Evolutionary conservation across 2,329 filamentous ascomycete species (phyloP).

Genomic region (Aspergillus luchuensis): DNA sequence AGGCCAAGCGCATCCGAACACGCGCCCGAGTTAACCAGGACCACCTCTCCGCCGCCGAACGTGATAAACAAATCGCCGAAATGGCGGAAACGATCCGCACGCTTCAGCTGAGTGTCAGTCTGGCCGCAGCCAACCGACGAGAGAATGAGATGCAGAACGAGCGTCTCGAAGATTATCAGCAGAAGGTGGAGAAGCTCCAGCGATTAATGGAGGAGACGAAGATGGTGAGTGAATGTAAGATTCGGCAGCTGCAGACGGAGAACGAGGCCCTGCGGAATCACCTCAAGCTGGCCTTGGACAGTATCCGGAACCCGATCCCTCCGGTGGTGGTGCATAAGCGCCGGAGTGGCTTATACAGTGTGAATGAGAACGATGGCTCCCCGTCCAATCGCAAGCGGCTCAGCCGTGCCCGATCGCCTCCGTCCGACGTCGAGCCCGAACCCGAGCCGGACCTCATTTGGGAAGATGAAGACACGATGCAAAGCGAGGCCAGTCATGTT

Average conservation of each 20-base stretch:
- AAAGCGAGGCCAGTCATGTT: conserved; percentile 45
- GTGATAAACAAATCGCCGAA: conserved; percentile 88
- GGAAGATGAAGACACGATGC: conserved; percentile 56
- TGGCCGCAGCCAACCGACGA: conserved; percentile 67
- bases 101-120: conserved; percentile 72
- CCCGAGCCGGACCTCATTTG: conserved; percentile 44
- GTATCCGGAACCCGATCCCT: conserved; percentile 89
- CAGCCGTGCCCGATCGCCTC: conserved; percentile 33
- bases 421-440: conserved; percentile 33
- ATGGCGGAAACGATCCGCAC: conserved; percentile 94
- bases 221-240: conserved; percentile 90
- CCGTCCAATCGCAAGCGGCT: conserved; percentile 51
- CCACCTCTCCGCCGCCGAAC: conserved; percentile 84
- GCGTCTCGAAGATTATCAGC: conserved; percentile 91
- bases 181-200: conserved; percentile 85
- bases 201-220: conserved; percentile 93
- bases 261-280: conserved; percentile 88
- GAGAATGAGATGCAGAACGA: conserved; percentile 78
- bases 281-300: conserved; percentile 79
- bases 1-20: conserved; percentile 95
- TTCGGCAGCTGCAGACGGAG: conserved; percentile 82
- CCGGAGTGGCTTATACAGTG: conserved; percentile 40
- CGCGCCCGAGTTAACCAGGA: conserved; percentile 95
- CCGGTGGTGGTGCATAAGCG: conserved; percentile 38
- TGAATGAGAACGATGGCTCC: conserved; percentile 62